Evolutionary conservation across 345 rosid genomes (phyloP).

Genomic region (Draba incana): DNA sequence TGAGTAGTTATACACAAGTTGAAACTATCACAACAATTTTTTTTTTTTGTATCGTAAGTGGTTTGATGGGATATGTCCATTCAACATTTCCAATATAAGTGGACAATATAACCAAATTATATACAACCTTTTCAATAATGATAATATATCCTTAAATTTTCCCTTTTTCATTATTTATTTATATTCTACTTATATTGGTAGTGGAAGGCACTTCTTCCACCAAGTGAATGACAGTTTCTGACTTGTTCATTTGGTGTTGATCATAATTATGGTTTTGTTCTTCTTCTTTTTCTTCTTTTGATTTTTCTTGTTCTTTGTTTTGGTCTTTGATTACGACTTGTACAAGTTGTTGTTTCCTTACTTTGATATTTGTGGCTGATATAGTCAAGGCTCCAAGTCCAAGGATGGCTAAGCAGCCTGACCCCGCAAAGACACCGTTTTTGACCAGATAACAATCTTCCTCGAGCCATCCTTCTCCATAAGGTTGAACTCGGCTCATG

Average conservation of each 20-base stretch:
- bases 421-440: constrained; percentile 57
- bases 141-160: background rate
- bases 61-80: constrained; percentile 22
- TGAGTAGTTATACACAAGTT: constrained; percentile 35
- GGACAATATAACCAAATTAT: background rate
- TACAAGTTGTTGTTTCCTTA: constrained; percentile 38
- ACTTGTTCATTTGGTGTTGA: constrained; percentile 27
- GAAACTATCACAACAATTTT: background rate
- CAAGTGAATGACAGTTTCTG: constrained; percentile 28
- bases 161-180: background rate
- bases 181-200: constrained; percentile 30
- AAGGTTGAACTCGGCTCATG: constrained; percentile 70
- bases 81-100: constrained; percentile 24
- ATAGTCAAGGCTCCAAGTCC: constrained; percentile 46
- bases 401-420: constrained; percentile 52
- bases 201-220: constrained; percentile 39
- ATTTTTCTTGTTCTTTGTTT: constrained; percentile 3
- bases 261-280: constrained; percentile 15
- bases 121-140: constrained; percentile 7
- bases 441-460: constrained; percentile 71
- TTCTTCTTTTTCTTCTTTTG: constrained; percentile 8
- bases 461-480: constrained; percentile 76
- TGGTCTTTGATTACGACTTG: constrained; percentile 40
- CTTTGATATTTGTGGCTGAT: constrained; percentile 38
- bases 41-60: constrained; percentile 26